Evolutionary conservation across 73 alveolate species (phyloP).

Genomic region (Paraurostyla sp.): DNA sequence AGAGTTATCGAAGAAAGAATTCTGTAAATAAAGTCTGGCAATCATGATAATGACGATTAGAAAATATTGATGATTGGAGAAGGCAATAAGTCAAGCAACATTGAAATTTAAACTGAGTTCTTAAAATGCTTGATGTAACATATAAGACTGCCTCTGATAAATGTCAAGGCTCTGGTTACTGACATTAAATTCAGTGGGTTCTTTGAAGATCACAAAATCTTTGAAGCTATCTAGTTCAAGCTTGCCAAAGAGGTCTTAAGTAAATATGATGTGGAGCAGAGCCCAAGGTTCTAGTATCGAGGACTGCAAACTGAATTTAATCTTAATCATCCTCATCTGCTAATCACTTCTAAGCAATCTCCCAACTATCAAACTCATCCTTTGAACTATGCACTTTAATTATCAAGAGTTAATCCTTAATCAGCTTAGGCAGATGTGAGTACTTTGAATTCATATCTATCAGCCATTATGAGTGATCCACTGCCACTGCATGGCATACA

Average conservation of each 20-base stretch:
- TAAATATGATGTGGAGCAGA: background rate
- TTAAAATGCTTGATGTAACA: conserved; percentile 49
- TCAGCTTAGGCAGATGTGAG: background rate
- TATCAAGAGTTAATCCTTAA: no score
- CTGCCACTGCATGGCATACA: conserved; percentile 74
- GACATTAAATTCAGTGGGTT: conserved; percentile 34
- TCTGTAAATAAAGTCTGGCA: background rate
- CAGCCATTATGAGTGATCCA: conserved; percentile 59
- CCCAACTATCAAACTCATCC: no score
- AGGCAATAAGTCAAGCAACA: no score
- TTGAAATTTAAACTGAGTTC: background rate
- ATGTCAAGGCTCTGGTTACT: conserved; percentile 55
- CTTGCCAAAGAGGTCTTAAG: conserved; percentile 36
- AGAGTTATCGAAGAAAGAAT: conserved; percentile 8
- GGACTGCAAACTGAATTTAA: conserved; percentile 18
- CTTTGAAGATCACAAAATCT: conserved; percentile 48
- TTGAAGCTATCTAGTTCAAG: conserved; percentile 66
- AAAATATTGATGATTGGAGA: background rate
- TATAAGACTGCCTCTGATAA: conserved; percentile 54
- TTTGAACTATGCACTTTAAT: no score
- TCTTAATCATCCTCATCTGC: background rate
- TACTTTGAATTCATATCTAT: background rate
- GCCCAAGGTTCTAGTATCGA: conserved; percentile 38
- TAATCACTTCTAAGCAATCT: no score
- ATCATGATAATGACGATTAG: background rate